These are phyloP conservation scores for Neoscytalidium dimidiatum DNA, from an alignment of 2,329 filamentous ascomycete genomes.

Conservation along the genomic window DNA sequence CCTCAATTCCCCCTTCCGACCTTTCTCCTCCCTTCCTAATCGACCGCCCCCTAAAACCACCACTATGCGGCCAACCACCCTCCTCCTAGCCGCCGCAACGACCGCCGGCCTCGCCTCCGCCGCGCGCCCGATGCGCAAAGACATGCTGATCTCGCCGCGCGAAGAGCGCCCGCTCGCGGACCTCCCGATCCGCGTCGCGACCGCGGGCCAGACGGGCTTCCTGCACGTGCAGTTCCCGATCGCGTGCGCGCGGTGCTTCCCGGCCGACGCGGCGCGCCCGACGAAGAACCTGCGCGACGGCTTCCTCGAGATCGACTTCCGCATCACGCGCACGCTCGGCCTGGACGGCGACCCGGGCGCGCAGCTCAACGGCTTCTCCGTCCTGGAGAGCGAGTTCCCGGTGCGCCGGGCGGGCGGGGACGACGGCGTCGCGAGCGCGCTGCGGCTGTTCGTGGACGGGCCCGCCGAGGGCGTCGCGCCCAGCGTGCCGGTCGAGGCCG, in stretches of 20 bases:
- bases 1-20: neutral
- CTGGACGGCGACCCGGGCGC: constrained; percentile 17
- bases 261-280: neutral
- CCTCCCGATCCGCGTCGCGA: constrained; percentile 17
- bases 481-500: neutral
- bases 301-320: constrained; percentile 18
- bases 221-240: constrained; percentile 17
- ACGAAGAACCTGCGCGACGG: constrained; percentile 12
- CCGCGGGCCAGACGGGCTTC: constrained; percentile 11
- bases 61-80: neutral
- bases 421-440: neutral
- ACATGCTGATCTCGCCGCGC: constrained; percentile 9
- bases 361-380: constrained; percentile 16
- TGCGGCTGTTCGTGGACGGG: neutral
- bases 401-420: neutral
- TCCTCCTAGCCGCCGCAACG: neutral
- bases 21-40: neutral
- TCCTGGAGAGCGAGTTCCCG: neutral
- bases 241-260: constrained; percentile 14
- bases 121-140: neutral
- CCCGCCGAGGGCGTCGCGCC: neutral
- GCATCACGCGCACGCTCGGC: constrained; percentile 11
- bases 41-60: neutral
- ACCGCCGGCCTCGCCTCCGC: neutral
- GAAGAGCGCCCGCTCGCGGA: constrained; percentile 13